These are phyloP conservation scores for Aspergillus eucalypticola DNA, from an alignment of 2,329 filamentous ascomycete genomes.

Conservation along the genomic window DNA sequence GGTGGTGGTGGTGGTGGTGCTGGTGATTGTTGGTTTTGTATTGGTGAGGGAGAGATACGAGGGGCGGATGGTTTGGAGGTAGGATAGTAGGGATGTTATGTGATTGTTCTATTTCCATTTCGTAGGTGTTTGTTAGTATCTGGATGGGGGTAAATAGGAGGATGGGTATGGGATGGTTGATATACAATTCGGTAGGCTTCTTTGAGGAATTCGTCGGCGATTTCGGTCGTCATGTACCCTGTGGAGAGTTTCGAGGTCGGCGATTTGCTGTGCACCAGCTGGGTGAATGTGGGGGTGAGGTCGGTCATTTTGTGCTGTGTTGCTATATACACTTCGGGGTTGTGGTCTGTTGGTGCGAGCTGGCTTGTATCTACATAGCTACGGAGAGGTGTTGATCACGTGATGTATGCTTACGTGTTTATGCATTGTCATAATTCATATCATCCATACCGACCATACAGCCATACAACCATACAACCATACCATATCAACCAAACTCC, in stretches of 20 bases:
- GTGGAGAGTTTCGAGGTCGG: background rate
- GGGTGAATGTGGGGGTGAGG: conserved; percentile 40
- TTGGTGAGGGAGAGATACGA: conserved; percentile 74
- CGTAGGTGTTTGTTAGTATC: background rate
- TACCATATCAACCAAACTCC: background rate
- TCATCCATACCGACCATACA: background rate
- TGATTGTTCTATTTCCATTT: conserved; percentile 68
- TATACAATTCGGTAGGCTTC: conserved; percentile 83
- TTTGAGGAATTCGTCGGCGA: conserved; percentile 82
- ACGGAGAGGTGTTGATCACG: background rate
- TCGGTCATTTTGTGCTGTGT: conserved; percentile 42
- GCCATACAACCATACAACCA: background rate
- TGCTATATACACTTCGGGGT: background rate
- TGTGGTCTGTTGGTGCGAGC: background rate
- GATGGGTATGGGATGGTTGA: too few relatives aligned
- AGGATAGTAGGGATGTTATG: conserved; percentile 74
- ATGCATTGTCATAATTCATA: background rate
- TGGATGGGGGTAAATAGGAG: too few relatives aligned
- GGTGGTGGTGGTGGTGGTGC: conserved; percentile 57
- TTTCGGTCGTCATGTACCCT: conserved; percentile 26
- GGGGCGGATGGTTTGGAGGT: conserved; percentile 80
- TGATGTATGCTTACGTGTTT: background rate
- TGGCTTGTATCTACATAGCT: background rate
- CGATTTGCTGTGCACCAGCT: conserved; percentile 30
- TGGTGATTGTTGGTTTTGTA: conserved; percentile 52